Conservation (phyloP, 805 yeast species). For the Kluyveromyces lactis region DNA sequence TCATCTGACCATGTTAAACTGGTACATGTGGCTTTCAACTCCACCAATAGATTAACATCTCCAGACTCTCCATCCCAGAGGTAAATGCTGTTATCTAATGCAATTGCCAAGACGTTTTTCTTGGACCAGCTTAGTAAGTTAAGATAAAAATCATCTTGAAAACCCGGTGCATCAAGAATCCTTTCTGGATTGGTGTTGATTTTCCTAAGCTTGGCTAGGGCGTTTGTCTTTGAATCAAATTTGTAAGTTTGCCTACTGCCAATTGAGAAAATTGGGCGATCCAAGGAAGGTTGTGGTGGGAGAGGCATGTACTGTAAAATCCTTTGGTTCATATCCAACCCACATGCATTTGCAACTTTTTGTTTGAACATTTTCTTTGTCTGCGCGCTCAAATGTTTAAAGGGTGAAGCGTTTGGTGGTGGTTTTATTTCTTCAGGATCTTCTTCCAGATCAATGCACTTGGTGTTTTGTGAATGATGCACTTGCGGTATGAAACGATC, state of each 20-base stretch:
- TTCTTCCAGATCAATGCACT: slow-evolving; percentile 26
- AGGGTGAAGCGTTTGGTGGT: slow-evolving; percentile 40
- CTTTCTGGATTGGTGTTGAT: slow-evolving; percentile 85
- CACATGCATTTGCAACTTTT: slow-evolving; percentile 92
- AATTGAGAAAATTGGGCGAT: slow-evolving; percentile 22
- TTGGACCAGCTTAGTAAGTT: slow-evolving; percentile 84
- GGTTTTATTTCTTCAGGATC: slow-evolving; percentile 33
- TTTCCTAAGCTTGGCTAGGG: slow-evolving; percentile 62
- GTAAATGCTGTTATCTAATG: slow-evolving; percentile 73
- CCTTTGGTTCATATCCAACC: slow-evolving; percentile 71
- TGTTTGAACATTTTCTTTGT: slow-evolving; percentile 49
- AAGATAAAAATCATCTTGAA: slow-evolving; percentile 85
- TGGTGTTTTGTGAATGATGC: slow-evolving; percentile 22
- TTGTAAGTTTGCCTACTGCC: slow-evolving; percentile 25
- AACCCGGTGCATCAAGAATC: slow-evolving; percentile 93
- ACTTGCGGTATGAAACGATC: slow-evolving; percentile 58
- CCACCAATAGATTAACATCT: slow-evolving; percentile 59
- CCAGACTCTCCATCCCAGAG: slow-evolving; percentile 90
- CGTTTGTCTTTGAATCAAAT: slow-evolving; percentile 27
- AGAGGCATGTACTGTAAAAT: slow-evolving; percentile 80
- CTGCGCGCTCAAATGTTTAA: slow-evolving; percentile 36
- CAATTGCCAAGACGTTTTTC: slow-evolving; percentile 78
- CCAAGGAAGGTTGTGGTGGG: slow-evolving; percentile 52
- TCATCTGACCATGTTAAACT: slow-evolving; percentile 89
- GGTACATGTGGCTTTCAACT: slow-evolving; percentile 35